phyloP scores from a whole-genome alignment of 2,329 filamentous ascomycete genomes.

The Monosporascus ibericus region DNA sequence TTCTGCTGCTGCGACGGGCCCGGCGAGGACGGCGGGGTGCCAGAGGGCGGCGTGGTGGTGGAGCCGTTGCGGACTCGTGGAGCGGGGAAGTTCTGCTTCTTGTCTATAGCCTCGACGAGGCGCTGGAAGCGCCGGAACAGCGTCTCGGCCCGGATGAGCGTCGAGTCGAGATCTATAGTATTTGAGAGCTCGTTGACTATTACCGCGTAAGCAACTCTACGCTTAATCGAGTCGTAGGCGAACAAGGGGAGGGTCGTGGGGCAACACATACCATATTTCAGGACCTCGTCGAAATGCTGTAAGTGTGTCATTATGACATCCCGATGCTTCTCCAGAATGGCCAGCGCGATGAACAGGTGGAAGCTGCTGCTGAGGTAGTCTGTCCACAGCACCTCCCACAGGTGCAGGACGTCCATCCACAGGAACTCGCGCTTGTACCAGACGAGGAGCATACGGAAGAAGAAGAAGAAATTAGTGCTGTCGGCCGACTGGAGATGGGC shows the following conservation, averaged over 20 bases:
- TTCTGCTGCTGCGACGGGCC: slow-evolving; percentile 7
- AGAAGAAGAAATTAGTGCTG: slow-evolving; percentile 99
- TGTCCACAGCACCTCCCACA: slow-evolving; percentile 95
- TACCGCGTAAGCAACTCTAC: slow-evolving; percentile 10
- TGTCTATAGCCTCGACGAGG: slow-evolving; percentile 85
- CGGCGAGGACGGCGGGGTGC: slow-evolving; percentile 4
- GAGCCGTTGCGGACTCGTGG: slow-evolving; percentile 30
- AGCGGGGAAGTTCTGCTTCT: slow-evolving; percentile 77
- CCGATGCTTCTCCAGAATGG: slow-evolving; percentile 92
- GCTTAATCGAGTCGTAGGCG: neutral
- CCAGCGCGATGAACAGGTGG: slow-evolving; percentile 88
- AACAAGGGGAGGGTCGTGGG: neutral
- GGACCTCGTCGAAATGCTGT: slow-evolving; percentile 89
- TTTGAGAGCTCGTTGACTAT: slow-evolving; percentile 90
- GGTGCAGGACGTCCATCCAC: slow-evolving; percentile 76
- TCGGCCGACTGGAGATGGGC: slow-evolving; percentile 83
- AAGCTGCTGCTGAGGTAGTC: slow-evolving; percentile 86
- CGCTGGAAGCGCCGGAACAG: slow-evolving; percentile 85
- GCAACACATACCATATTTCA: slow-evolving; percentile 75
- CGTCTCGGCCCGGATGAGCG: slow-evolving; percentile 79
- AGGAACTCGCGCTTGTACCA: slow-evolving; percentile 98
- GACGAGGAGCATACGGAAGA: slow-evolving; percentile 97
- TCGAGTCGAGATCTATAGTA: slow-evolving; percentile 84
- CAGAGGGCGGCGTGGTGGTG: slow-evolving; percentile 12
- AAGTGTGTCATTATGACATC: slow-evolving; percentile 94